phyloP scores from a whole-genome alignment of 176 grass and related monocot genomes.

The Urochloa ruziziensis region DNA sequence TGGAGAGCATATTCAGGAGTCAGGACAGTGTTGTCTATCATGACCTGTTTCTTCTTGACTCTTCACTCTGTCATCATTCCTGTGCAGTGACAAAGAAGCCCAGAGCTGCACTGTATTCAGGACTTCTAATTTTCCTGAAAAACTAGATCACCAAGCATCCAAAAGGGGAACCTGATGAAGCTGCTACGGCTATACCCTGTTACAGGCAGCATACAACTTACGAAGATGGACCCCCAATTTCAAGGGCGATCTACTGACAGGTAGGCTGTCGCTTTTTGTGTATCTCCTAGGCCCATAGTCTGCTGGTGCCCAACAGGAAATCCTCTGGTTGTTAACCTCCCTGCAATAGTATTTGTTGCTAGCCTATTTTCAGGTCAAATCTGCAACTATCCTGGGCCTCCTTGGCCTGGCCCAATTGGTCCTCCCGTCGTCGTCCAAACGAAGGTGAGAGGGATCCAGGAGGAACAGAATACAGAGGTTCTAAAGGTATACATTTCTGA shows the following conservation, averaged over 20 bases:
- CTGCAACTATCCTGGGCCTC: slow-evolving; percentile 19
- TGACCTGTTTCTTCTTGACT: slow-evolving; percentile 17
- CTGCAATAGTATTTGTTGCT: background rate
- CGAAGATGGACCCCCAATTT: background rate
- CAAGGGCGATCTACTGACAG: slow-evolving; percentile 7
- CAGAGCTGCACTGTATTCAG: background rate
- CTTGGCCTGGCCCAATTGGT: slow-evolving; percentile 19
- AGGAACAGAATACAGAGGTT: background rate
- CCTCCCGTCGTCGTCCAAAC: background rate
- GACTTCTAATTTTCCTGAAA: background rate
- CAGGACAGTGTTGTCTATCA: background rate
- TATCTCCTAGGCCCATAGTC: slow-evolving; percentile 27
- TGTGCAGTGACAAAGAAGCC: background rate
- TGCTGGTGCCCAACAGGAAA: slow-evolving; percentile 32
- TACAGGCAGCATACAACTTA: background rate
- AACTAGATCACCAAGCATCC: slow-evolving; percentile 21
- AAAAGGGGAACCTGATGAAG: background rate
- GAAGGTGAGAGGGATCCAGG: background rate
- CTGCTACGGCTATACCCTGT: background rate
- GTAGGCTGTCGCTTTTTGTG: slow-evolving; percentile 27
- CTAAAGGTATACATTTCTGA: background rate
- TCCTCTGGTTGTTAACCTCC: slow-evolving; percentile 10
- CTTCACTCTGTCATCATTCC: background rate
- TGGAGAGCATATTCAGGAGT: background rate
- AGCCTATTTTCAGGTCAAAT: slow-evolving; percentile 27